Percentiles rank a stretch among this genome's conserved stretches.
These are phyloP conservation scores for Salvia splendens DNA, from an alignment of 257 asterid species.

Conservation along the genomic window DNA sequence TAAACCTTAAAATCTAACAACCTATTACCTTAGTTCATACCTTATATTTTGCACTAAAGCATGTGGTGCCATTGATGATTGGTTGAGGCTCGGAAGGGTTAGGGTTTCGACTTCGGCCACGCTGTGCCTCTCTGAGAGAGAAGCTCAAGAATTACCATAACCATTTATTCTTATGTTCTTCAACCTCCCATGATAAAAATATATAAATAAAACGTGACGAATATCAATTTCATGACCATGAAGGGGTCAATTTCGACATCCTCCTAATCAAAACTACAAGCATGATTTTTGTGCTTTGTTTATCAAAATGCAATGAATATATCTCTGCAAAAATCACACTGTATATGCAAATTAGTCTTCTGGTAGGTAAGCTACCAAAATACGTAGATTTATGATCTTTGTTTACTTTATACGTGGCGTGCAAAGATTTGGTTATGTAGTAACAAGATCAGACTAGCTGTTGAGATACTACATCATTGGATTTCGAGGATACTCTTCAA, in stretches of 20 bases:
- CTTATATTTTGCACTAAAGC: conserved; percentile 61
- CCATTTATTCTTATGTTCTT: conserved; percentile 8
- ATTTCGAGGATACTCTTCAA: conserved; percentile 9
- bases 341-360: conserved; percentile 42
- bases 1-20: conserved; percentile 2
- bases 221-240: conserved; percentile 5
- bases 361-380: conserved; percentile 77
- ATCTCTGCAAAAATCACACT: conserved; percentile 22
- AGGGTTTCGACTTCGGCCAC: conserved; percentile 57
- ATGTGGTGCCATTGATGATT: conserved; percentile 47
- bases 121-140: conserved; percentile 68
- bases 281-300: conserved; percentile 4
- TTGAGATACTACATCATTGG: conserved; percentile 9
- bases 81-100: conserved; percentile 49
- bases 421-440: not conserved
- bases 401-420: conserved; percentile 38
- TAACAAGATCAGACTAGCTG: conserved; percentile 12
- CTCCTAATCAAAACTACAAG: conserved; percentile 16
- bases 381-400: conserved; percentile 21
- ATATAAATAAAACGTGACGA: not conserved
- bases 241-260: conserved; percentile 21
- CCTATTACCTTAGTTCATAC: conserved; percentile 35
- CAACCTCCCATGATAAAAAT: conserved; percentile 1
- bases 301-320: conserved; percentile 29
- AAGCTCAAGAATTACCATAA: conserved; percentile 17